Evolutionary conservation across 345 rosid species (phyloP).

Genomic region (Kernera saxatilis): DNA sequence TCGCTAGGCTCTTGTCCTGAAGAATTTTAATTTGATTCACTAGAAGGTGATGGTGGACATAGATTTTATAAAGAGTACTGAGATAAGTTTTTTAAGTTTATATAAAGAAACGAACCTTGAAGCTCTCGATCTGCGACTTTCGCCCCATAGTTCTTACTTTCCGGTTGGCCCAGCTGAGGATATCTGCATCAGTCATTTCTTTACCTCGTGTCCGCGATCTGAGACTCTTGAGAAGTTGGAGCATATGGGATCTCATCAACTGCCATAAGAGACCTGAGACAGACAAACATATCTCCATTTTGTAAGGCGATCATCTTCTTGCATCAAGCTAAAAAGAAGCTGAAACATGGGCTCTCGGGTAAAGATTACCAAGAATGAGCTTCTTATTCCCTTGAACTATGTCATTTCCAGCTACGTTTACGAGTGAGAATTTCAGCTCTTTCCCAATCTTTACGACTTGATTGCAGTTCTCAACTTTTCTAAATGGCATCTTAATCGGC

Average conservation of each 20-base stretch:
- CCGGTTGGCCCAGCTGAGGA: conserved; percentile 69
- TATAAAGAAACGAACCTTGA: conserved; percentile 51
- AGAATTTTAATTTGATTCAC: background rate
- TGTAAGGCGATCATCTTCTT: background rate
- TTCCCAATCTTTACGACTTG: conserved; percentile 80
- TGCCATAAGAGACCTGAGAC: conserved; percentile 86
- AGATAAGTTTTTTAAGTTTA: background rate
- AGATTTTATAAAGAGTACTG: background rate
- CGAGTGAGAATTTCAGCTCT: conserved; percentile 70
- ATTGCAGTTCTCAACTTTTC: conserved; percentile 94
- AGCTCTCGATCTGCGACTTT: conserved; percentile 56
- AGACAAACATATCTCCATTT: conserved; percentile 9
- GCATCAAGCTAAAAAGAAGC: background rate
- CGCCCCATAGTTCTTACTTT: conserved; percentile 63
- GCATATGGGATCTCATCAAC: conserved; percentile 87
- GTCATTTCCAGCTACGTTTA: conserved; percentile 88
- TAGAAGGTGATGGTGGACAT: background rate
- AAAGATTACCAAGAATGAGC: conserved; percentile 75
- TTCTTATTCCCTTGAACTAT: conserved; percentile 94
- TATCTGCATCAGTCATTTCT: conserved; percentile 74
- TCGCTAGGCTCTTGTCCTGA: conserved; percentile 82
- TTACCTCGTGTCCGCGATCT: conserved; percentile 73
- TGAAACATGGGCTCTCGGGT: background rate
- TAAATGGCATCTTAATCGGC: conserved; percentile 91
- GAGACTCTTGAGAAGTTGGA: conserved; percentile 79